A percentile compares a stretch with the other conserved stretches of the same genome.
Evolutionary conservation across 2,329 filamentous ascomycete species (phyloP).

Genomic region (Colletotrichum zoysiae): DNA sequence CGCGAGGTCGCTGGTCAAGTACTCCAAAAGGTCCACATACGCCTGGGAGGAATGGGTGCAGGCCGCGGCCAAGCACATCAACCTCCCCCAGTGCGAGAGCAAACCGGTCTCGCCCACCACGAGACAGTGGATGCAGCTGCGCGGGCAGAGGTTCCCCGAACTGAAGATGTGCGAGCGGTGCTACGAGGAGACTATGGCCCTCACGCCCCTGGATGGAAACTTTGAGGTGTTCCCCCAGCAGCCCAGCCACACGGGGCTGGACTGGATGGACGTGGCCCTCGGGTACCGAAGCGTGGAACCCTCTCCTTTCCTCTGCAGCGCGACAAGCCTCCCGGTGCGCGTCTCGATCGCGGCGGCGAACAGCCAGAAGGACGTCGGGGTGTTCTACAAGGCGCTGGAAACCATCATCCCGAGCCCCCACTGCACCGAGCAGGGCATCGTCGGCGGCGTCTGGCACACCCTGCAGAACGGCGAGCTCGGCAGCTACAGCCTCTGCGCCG

Average conservation of each 20-base stretch:
- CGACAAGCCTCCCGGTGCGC: conserved; percentile 35
- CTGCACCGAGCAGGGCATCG: conserved; percentile 48
- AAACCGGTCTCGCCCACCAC: conserved; percentile 43
- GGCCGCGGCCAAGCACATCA: conserved; percentile 43
- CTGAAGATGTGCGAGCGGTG: conserved; percentile 52
- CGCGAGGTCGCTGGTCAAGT: conserved; percentile 38
- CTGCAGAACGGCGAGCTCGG: conserved; percentile 43
- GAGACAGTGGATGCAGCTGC: conserved; percentile 47
- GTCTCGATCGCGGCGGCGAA: conserved; percentile 47
- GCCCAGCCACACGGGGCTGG: conserved; percentile 1
- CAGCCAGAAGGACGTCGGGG: conserved; percentile 45
- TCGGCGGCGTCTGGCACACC: conserved; percentile 52
- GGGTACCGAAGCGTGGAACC: conserved; percentile 3
- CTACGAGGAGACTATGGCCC: conserved; percentile 50
- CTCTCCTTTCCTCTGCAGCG: conserved; percentile 12
- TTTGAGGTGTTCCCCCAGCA: conserved; percentile 39
- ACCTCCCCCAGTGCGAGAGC: conserved; percentile 48
- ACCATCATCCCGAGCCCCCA: conserved; percentile 44
- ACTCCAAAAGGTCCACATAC: conserved; percentile 34
- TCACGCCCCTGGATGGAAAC: conserved; percentile 47
- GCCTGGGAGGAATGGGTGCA: conserved; percentile 50
- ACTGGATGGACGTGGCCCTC: conserved; percentile 27
- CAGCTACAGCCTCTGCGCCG: conserved; percentile 49
- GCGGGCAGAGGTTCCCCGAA: conserved; percentile 43
- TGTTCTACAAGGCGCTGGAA: conserved; percentile 47